Evolutionary conservation across 495 filamentous ascomycete genomes (phyloP).

Genomic region (Pyronema domesticum): DNA sequence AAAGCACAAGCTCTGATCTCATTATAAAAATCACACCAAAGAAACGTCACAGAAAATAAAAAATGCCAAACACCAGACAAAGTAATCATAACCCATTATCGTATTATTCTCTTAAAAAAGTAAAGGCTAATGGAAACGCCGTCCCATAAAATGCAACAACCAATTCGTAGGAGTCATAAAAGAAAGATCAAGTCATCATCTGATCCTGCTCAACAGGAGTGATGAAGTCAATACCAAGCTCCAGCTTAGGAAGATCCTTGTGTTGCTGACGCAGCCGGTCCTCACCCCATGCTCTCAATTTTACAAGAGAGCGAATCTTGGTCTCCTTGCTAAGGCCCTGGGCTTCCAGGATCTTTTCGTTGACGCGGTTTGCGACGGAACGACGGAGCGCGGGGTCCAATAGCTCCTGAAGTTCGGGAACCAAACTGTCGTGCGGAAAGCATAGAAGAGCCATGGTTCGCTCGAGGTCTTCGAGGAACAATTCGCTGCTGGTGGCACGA

Average conservation of each 20-base stretch:
- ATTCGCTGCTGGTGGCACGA: slow-evolving; percentile 53
- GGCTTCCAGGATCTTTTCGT: slow-evolving; percentile 62
- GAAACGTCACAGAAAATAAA: too few species aligned
- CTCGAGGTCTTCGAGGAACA: slow-evolving; percentile 77
- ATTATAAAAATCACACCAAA: too few species aligned
- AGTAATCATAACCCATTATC: too few species aligned
- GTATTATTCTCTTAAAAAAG: too few species aligned
- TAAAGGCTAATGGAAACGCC: too few species aligned
- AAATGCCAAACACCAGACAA: too few species aligned
- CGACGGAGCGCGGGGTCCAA: slow-evolving; percentile 66
- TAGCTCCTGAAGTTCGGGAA: slow-evolving; percentile 54
- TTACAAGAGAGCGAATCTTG: slow-evolving; percentile 58
- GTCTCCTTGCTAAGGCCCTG: slow-evolving; percentile 59
- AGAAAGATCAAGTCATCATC: background rate
- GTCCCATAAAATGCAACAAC: too few species aligned
- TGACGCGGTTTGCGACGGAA: slow-evolving; percentile 64
- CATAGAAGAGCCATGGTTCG: slow-evolving; percentile 82
- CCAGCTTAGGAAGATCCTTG: slow-evolving; percentile 53
- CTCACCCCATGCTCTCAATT: slow-evolving; percentile 74
- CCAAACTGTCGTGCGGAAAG: slow-evolving; percentile 59
- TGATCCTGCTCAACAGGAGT: background rate
- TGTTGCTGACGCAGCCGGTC: slow-evolving; percentile 45
- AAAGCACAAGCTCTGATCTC: too few species aligned
- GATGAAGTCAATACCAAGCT: slow-evolving; percentile 44
- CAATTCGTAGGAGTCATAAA: too few species aligned